Base-by-base conservation (phyloP, 495 filamentous ascomycete genomes). In the Penicillium pulvis region DNA sequence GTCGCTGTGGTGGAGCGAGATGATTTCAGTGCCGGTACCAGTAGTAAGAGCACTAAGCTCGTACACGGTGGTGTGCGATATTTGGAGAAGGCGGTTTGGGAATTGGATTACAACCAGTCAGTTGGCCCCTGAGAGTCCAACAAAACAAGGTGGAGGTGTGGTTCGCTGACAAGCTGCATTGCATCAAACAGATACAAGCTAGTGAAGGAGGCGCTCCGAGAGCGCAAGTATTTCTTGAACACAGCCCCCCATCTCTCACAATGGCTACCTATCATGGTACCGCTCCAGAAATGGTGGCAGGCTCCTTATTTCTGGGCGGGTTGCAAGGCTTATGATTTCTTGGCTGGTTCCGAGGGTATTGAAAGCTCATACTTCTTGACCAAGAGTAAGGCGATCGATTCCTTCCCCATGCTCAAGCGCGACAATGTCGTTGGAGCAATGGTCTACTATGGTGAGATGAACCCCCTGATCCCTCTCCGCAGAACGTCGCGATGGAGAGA, bases 251-350 rank as follows among this genome's bases (percentile, higher is more conserved):
- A 98, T 80, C 82, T 98, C 43, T 96, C 91, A 30, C 86, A 80
- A 76, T 97, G 93, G 91, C 81, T 98, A 39, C 94, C 94, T 17
- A 98, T 98, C 62, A 98, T 98, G 94, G 84, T 98, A 57, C 94
- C 94, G 1, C 79, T 97, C 44, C 87, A 96, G 70, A 90, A 90
- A 64, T 97, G 92, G 94, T 97, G 92, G 91, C 93, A 98, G 73
- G 90, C 88, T 28, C 94, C 94, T 11, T 98, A 98, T 74, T 98
- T 95, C 77, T 98, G 93, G 93, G 88, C 84, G 6, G 94, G 94
- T 53, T 96, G 93, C 47, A 98, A 98, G 75, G 84, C 85, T 53
- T 98, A 98, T 75, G 94, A 98, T 78, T 85, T 94, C 62, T 80
- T 98, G 55, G 94, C 94, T 66, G 94, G 94, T 16, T 89, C 90